phyloP scores from a whole-genome alignment of 768 basidiomycete species.

The Boletus pseudo-olivaceus region DNA sequence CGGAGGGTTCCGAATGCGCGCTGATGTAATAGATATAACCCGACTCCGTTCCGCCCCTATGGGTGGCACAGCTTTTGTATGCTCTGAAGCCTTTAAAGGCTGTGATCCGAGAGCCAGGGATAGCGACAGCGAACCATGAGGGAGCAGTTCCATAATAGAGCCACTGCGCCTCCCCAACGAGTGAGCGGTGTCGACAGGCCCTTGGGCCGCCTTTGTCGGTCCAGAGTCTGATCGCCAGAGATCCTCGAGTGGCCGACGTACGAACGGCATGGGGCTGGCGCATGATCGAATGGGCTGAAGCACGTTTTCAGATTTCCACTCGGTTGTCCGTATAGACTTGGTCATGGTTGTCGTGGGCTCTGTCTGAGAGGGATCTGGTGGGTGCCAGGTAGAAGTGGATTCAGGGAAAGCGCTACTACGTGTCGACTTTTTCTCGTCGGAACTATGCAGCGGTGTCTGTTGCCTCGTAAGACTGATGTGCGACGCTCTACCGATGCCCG shows the following conservation, averaged over 20 bases:
- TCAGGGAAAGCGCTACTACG: slow-evolving; percentile 3
- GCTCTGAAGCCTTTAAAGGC: slow-evolving; percentile 21
- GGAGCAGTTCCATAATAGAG: slow-evolving; percentile 3
- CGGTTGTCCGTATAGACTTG: slow-evolving; percentile 1
- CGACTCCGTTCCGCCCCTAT: slow-evolving; percentile 32
- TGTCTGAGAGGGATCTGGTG: background rate
- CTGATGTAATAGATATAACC: slow-evolving; percentile 17
- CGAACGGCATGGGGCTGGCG: slow-evolving; percentile 10
- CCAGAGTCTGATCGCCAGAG: slow-evolving; percentile 20
- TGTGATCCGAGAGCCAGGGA: slow-evolving; percentile 28
- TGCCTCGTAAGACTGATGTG: slow-evolving; percentile 4
- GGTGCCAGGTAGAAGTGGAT: slow-evolving; percentile 12
- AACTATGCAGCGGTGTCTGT: slow-evolving; percentile 8
- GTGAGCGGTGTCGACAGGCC: background rate
- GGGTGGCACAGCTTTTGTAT: slow-evolving; percentile 20
- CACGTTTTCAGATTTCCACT: slow-evolving; percentile 21
- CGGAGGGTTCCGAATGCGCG: slow-evolving; percentile 3
- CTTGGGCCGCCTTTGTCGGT: slow-evolving; percentile 1
- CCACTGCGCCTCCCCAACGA: slow-evolving; percentile 3
- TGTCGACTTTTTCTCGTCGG: slow-evolving; percentile 3
- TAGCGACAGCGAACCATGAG: slow-evolving; percentile 15
- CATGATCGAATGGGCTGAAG: slow-evolving; percentile 18
- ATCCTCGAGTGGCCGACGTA: slow-evolving; percentile 16
- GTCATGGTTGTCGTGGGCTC: slow-evolving; percentile 1
- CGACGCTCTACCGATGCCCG: background rate